Conservation (phyloP, 352 stramenopile genomes). For the Thalassiosira livingstoniorum region DNA sequence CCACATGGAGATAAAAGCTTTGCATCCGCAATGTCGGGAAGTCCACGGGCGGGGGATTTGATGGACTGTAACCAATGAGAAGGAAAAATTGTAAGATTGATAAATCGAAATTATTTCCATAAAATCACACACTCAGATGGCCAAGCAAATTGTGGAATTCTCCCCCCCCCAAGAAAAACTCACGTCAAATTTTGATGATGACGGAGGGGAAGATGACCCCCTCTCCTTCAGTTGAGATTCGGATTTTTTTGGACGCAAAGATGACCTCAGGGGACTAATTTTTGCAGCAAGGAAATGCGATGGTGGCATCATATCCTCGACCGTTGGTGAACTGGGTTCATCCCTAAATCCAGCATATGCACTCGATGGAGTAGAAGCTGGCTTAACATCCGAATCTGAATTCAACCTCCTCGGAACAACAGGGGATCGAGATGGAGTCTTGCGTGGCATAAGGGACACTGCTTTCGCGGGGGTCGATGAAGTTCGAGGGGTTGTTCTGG, state of each 20-base stretch:
- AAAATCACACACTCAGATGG: too few relatives aligned
- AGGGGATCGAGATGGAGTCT: neutral
- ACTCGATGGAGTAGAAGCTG: neutral
- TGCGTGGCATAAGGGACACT: constrained; percentile 28
- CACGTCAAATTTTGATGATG: neutral
- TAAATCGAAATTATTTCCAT: neutral
- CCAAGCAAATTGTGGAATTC: too few relatives aligned
- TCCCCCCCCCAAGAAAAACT: constrained; percentile 5
- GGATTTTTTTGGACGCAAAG: constrained; percentile 12
- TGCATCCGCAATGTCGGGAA: constrained; percentile 28
- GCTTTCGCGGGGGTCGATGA: constrained; percentile 7
- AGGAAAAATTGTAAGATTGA: neutral
- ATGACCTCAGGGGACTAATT: constrained; percentile 56
- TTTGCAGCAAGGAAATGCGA: constrained; percentile 59
- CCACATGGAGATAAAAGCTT: constrained; percentile 33
- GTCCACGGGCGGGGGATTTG: constrained; percentile 1
- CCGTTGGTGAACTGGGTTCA: neutral
- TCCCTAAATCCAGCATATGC: neutral
- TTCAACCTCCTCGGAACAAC: constrained; percentile 20
- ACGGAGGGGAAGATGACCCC: neutral
- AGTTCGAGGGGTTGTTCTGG: neutral
- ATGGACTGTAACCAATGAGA: constrained; percentile 4
- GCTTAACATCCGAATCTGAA: neutral
- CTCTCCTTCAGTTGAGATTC: neutral
- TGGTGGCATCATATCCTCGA: constrained; percentile 27